Evolutionary conservation across 164 flowering plant species (phyloP).

Genomic region (Euptelea pleiosperma): DNA sequence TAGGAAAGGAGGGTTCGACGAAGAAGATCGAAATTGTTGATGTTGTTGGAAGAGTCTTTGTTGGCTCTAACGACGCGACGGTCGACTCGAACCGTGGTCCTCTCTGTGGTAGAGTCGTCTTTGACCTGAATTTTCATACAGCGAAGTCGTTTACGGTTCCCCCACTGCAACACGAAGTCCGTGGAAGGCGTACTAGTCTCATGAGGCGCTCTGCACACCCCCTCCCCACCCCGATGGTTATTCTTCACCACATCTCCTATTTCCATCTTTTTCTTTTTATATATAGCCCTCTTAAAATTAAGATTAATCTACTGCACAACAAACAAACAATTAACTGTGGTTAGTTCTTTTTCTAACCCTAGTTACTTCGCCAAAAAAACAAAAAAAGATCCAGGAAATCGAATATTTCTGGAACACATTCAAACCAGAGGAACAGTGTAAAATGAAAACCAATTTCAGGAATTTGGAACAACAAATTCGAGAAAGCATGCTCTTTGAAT

Average conservation of each 20-base stretch:
- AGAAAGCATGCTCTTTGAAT: too few relatives aligned
- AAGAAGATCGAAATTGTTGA: slow-evolving; percentile 39
- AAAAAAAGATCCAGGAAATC: too few relatives aligned
- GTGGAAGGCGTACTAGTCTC: slow-evolving; percentile 24
- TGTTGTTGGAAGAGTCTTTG: slow-evolving; percentile 22
- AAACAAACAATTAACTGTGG: slow-evolving; percentile 15
- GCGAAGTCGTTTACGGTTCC: slow-evolving; percentile 73
- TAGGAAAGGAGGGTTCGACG: slow-evolving; percentile 43
- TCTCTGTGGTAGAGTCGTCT: slow-evolving; percentile 34
- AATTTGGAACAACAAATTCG: too few relatives aligned
- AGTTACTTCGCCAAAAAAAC: background rate
- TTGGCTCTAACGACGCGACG: slow-evolving; percentile 54
- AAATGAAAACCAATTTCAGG: too few relatives aligned
- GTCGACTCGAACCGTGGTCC: slow-evolving; percentile 48
- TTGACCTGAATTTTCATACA: slow-evolving; percentile 66
- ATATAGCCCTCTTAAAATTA: slow-evolving; percentile 5
- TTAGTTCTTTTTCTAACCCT: slow-evolving; percentile 3
- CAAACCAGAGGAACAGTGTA: too few relatives aligned
- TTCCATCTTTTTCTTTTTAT: slow-evolving; percentile 23
- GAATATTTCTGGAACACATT: too few relatives aligned
- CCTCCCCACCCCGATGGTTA: slow-evolving; percentile 14
- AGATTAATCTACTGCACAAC: slow-evolving; percentile 3
- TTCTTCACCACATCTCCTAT: slow-evolving; percentile 30
- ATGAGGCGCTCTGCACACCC: slow-evolving; percentile 21
- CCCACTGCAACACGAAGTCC: slow-evolving; percentile 84